Evolutionary conservation across 2,329 filamentous ascomycete genomes (phyloP).

Genomic region (Nothopassalora personata): DNA sequence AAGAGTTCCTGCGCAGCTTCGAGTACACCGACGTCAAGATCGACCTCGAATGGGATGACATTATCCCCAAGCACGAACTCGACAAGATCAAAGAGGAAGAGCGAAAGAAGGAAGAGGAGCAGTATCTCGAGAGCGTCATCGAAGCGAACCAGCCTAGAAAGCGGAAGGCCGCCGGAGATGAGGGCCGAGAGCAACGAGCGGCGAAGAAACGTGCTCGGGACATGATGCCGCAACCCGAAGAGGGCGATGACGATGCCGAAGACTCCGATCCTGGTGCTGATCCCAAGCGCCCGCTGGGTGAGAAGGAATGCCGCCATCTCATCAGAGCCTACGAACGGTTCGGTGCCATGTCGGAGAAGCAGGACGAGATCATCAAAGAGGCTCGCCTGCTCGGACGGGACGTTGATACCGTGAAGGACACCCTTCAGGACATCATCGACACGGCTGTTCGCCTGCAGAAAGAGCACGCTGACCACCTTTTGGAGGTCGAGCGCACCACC

Average conservation of each 20-base stretch:
- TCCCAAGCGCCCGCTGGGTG: conserved; percentile 80
- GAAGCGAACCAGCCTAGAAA: conserved; percentile 80
- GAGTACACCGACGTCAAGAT: conserved; percentile 98
- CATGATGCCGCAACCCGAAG: conserved; percentile 50
- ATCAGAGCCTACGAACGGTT: conserved; percentile 87
- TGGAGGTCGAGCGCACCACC: conserved; percentile 60
- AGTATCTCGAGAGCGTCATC: conserved; percentile 73
- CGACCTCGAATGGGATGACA: conserved; percentile 94
- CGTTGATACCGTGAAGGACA: conserved; percentile 67
- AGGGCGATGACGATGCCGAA: conserved; percentile 54
- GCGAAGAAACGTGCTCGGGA: conserved; percentile 64
- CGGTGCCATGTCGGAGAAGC: conserved; percentile 81
- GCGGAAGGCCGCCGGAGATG: conserved; percentile 61
- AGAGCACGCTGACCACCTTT: conserved; percentile 62
- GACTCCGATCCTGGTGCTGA: conserved; percentile 57
- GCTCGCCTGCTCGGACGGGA: conserved; percentile 81
- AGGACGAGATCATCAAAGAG: conserved; percentile 80
- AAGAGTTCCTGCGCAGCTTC: conserved; percentile 84
- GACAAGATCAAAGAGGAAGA: conserved; percentile 87
- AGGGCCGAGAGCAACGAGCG: conserved; percentile 58
- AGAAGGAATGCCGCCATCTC: conserved; percentile 89
- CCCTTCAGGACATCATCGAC: conserved; percentile 73
- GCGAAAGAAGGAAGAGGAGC: conserved; percentile 74
- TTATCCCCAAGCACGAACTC: conserved; percentile 89
- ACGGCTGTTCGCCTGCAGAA: conserved; percentile 64